Conservation (phyloP, 495 filamentous ascomycete genomes). For the Delitschia confertaspora region DNA sequence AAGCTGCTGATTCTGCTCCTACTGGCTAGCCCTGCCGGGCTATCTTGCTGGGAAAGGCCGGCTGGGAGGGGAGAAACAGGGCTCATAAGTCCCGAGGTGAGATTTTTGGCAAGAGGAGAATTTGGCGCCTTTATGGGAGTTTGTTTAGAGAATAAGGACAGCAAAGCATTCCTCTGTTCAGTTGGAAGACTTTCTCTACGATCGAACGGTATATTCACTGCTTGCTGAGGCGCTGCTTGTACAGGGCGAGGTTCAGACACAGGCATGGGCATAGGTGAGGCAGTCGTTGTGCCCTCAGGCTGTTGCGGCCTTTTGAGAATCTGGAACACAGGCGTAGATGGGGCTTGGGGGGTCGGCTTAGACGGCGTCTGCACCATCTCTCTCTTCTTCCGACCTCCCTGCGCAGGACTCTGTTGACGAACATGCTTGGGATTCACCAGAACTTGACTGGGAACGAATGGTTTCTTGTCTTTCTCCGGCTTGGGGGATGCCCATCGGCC, state of each 20-base stretch:
- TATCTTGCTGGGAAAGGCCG: constrained; percentile 27
- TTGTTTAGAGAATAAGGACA: constrained; percentile 64
- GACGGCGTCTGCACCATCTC: constrained; percentile 9
- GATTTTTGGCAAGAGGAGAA: constrained; percentile 1
- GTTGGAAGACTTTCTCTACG: constrained; percentile 32
- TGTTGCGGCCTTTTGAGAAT: constrained; percentile 37
- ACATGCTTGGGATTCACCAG: neutral
- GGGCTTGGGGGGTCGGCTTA: constrained; percentile 28
- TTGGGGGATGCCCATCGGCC: neutral
- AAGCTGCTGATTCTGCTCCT: constrained; percentile 38
- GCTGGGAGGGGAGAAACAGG: constrained; percentile 44
- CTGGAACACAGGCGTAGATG: constrained; percentile 49
- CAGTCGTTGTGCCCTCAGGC: neutral
- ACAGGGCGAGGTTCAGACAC: constrained; percentile 2
- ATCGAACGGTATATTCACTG: constrained; percentile 24
- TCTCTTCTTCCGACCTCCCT: constrained; percentile 7
- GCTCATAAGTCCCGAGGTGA: constrained; percentile 24
- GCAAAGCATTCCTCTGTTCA: constrained; percentile 59
- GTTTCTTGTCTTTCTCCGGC: constrained; percentile 6
- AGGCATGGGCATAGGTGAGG: neutral
- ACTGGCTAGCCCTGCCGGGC: constrained; percentile 36
- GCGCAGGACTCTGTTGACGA: constrained; percentile 11
- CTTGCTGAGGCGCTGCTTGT: constrained; percentile 11
- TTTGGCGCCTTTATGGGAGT: constrained; percentile 1
- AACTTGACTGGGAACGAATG: constrained; percentile 12